Evolutionary conservation across 352 stramenopile genomes (phyloP).

Genomic region (Phytopythium ostracodes): DNA sequence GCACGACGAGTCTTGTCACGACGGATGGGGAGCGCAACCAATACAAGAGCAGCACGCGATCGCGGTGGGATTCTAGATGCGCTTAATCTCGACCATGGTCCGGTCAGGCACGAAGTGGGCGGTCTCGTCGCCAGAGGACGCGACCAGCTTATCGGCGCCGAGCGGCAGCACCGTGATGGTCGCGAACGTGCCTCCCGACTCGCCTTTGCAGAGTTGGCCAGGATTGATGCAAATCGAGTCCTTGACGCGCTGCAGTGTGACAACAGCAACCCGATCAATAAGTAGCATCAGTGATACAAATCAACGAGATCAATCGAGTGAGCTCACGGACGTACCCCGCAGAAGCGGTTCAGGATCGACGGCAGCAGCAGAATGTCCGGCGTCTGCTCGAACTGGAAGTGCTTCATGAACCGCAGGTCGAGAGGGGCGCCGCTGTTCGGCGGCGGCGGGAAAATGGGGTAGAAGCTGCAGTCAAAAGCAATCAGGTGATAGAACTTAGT

Average conservation of each 20-base stretch:
- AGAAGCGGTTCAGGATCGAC: slow-evolving; percentile 91
- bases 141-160: slow-evolving; percentile 67
- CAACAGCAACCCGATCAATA: background rate
- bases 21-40: background rate
- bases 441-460: slow-evolving; percentile 76
- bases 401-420: slow-evolving; percentile 90
- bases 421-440: slow-evolving; percentile 71
- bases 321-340: slow-evolving; percentile 49
- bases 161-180: slow-evolving; percentile 90
- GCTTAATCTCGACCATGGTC: slow-evolving; percentile 90
- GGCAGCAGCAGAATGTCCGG: slow-evolving; percentile 95
- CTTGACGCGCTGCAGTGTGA: slow-evolving; percentile 58
- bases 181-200: slow-evolving; percentile 93
- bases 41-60: background rate
- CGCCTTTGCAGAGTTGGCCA: slow-evolving; percentile 91
- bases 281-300: slow-evolving; percentile 20
- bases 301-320: slow-evolving; percentile 8
- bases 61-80: slow-evolving; percentile 47
- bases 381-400: slow-evolving; percentile 89
- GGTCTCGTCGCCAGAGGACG: slow-evolving; percentile 35
- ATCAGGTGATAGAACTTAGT: too few relatives aligned
- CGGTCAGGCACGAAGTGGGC: slow-evolving; percentile 82
- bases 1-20: too few relatives aligned
- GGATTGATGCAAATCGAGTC: slow-evolving; percentile 95
- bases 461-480: slow-evolving; percentile 36